Evolutionary conservation across 2,329 filamentous ascomycete genomes (phyloP), one percentile per base, ranked within the genome.

Genomic region (Aspergillus floridensis): DNA sequence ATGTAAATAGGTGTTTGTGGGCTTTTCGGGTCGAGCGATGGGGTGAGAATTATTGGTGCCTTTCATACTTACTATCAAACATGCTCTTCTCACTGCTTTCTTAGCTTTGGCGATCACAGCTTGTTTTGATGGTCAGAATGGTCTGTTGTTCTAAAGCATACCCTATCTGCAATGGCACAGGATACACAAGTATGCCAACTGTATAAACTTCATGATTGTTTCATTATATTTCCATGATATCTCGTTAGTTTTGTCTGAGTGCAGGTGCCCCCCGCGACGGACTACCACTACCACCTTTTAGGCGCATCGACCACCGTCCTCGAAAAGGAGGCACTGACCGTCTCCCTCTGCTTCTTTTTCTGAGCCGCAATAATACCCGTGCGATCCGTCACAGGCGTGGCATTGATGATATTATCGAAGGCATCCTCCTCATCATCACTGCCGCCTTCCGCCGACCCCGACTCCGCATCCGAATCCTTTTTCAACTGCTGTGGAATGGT

Each of bases 341-440:
- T 77, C 58, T 84, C 80, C 61, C 81, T 80, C 46, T 74, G 77
- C 51, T 78, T 81, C 61, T 82, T 80, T 54, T 82, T 79, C 72
- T 88, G 82, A 66, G 85, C 86, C 2, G 85, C 83, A 46, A 82
- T 78, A 49, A 89, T 88, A 0, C 93, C 93, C 12, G 90, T 90
- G 57, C 89, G 86, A 73, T 97, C 93, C 0, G 93, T 97, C 19
- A 96, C 86, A 0, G 92, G 92, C 3, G 91, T 93, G 0, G 95
- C 93, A 67, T 93, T 87, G 70, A 97, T 96, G 74, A 99, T 96
- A 65, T 89, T 89, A 71, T 98, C 93, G 71, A 98, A 96, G 50
- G 90, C 89, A 56, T 95, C 89, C 16, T 86, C 84, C 1, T 81
- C 86, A 10, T 61, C 59, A 51, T 44, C 38, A 44, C 38, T 44